A percentile compares a stretch with the other conserved stretches of the same genome.
Evolutionary conservation across 2,329 filamentous ascomycete genomes (phyloP).

Genomic region (Fonsecaea erecta): DNA sequence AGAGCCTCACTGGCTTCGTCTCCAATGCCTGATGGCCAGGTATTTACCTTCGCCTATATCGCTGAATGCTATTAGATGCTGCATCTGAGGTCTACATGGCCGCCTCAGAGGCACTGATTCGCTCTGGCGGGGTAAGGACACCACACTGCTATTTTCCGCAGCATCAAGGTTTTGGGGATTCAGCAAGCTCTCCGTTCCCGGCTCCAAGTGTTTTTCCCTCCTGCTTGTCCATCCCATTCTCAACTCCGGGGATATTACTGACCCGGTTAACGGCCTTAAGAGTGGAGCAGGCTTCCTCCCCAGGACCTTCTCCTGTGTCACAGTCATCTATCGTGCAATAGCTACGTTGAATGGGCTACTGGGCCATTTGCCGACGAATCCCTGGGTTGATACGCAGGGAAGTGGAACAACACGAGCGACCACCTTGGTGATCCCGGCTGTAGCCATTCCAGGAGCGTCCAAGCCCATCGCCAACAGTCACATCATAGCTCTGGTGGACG

Average conservation of each 20-base stretch:
- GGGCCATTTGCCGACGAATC: background rate
- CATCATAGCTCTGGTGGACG: background rate
- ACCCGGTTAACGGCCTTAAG: too few relatives aligned
- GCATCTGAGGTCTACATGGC: background rate
- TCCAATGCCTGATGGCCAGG: background rate
- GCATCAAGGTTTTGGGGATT: too few relatives aligned
- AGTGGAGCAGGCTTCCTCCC: background rate
- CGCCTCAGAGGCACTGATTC: background rate
- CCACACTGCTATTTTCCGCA: too few relatives aligned
- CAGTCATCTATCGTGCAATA: background rate
- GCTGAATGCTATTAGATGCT: too few relatives aligned
- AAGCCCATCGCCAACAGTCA: background rate
- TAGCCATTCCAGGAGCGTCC: background rate
- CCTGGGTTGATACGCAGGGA: background rate
- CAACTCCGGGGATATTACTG: too few relatives aligned
- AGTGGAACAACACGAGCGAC: background rate
- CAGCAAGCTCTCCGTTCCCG: background rate
- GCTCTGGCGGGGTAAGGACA: too few relatives aligned
- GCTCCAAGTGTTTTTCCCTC: too few relatives aligned
- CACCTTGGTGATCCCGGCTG: background rate
- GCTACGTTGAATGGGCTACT: background rate
- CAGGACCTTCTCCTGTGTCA: background rate
- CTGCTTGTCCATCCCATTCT: too few relatives aligned
- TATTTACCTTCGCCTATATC: background rate
- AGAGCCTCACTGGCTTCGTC: background rate